A percentile compares a stretch with the other conserved stretches of the same genome.
Evolutionary conservation across 83 land plant species (phyloP).

Genomic region (Picea mariana): DNA sequence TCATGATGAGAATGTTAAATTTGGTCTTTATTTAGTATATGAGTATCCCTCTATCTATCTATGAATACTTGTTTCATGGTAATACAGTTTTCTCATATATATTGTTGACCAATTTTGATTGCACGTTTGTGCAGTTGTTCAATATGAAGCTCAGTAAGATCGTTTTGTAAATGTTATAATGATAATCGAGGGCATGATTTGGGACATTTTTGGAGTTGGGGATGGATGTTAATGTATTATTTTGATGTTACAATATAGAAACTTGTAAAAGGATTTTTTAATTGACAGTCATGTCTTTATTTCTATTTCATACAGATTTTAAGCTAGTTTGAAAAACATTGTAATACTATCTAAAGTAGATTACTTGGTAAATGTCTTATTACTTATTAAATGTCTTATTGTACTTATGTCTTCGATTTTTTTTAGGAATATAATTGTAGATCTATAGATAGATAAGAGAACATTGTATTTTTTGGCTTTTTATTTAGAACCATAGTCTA

Average conservation of each 20-base stretch:
- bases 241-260: background rate
- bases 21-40: no score
- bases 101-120: background rate
- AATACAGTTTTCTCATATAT: background rate
- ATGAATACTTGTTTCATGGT: no score
- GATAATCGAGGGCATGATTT: background rate
- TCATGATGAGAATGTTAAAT: no score
- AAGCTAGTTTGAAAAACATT: background rate
- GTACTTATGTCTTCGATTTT: no score
- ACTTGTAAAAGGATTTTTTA: background rate
- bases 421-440: no score
- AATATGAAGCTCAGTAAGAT: conserved; percentile 13
- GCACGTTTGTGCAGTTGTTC: conserved; percentile 12
- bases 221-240: background rate
- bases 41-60: no score
- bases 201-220: background rate
- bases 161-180: background rate
- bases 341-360: no score
- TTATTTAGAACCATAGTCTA: no score
- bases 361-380: no score
- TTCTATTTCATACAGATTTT: background rate
- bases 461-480: no score
- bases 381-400: no score
- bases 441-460: no score
- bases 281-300: background rate